A percentile compares a stretch with the other conserved stretches of the same genome.
phyloP scores from a whole-genome alignment of 1,284 basidiomycete genomes.

The Kalmanozyma brasiliensis region DNA sequence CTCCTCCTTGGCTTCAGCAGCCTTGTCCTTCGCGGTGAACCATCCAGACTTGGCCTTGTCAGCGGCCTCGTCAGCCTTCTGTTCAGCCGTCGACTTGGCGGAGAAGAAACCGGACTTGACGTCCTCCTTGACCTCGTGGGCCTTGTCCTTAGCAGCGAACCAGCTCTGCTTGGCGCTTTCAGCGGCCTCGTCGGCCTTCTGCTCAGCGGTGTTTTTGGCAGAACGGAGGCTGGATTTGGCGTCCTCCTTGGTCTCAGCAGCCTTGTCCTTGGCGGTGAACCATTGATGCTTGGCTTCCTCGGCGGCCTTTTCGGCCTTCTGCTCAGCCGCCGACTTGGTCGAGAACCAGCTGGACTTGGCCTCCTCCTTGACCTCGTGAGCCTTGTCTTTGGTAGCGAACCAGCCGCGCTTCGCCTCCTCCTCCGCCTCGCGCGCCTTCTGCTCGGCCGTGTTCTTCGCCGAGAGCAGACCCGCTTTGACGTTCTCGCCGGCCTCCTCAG shows the following conservation, averaged over 20 bases:
- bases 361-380: conserved; percentile 8
- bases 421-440: conserved; percentile 22
- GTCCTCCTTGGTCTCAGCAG: conserved; percentile 24
- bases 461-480: conserved; percentile 20
- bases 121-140: conserved; percentile 17
- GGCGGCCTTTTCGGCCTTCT: conserved; percentile 22
- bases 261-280: conserved; percentile 38
- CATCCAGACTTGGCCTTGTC: conserved; percentile 10
- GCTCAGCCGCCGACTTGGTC: conserved; percentile 16
- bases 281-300: conserved; percentile 15
- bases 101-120: conserved; percentile 26
- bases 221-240: conserved; percentile 25
- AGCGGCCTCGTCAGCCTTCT: conserved; percentile 24
- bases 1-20: conserved; percentile 2
- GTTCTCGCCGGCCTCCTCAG: conserved; percentile 27
- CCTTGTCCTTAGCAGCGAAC: conserved; percentile 26
- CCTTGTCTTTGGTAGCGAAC: conserved; percentile 28
- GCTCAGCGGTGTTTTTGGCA: conserved; percentile 23
- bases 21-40: conserved; percentile 14
- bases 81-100: conserved; percentile 24
- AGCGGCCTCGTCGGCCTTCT: conserved; percentile 29
- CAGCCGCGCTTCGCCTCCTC: conserved; percentile 12
- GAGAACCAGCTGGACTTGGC: conserved; percentile 25
- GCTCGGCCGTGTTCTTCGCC: conserved; percentile 25
- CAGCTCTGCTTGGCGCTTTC: conserved; percentile 28